Percentiles rank a stretch among this genome's conserved stretches.
Evolutionary conservation across 2,329 filamentous ascomycete genomes (phyloP).

Genomic region (Ceratocystis albifundus): DNA sequence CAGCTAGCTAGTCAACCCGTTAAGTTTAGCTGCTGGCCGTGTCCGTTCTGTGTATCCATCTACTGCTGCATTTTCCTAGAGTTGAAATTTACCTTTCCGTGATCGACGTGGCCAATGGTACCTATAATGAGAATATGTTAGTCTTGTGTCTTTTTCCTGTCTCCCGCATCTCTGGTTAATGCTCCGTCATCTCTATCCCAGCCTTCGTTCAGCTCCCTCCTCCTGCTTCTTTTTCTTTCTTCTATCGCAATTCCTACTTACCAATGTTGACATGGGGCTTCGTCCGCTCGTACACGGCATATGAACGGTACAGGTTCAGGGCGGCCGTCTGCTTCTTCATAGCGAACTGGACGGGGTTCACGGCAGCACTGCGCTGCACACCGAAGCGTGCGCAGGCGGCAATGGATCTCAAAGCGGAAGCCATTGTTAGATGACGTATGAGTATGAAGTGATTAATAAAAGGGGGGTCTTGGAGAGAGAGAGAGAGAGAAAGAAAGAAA

Average conservation of each 20-base stretch:
- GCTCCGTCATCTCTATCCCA: neutral
- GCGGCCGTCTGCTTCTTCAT: slow-evolving; percentile 52
- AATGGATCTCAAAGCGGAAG: slow-evolving; percentile 65
- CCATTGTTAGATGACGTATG: slow-evolving; percentile 47
- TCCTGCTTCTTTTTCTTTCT: neutral
- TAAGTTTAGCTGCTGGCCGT: neutral
- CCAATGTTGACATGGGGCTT: slow-evolving; percentile 99
- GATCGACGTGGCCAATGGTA: slow-evolving; percentile 98
- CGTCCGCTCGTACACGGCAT: slow-evolving; percentile 66
- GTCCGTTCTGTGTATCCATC: too few relatives aligned
- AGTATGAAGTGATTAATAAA: neutral
- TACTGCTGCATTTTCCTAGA: too few relatives aligned
- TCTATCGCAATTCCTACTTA: slow-evolving; percentile 32
- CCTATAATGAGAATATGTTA: slow-evolving; percentile 38
- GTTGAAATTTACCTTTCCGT: slow-evolving; percentile 67
- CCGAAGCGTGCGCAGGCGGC: slow-evolving; percentile 68
- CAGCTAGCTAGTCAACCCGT: neutral
- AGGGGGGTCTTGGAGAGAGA: neutral
- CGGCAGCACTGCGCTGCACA: slow-evolving; percentile 53
- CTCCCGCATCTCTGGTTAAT: neutral
- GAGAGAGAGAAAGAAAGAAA: too few relatives aligned
- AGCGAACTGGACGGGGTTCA: slow-evolving; percentile 66
- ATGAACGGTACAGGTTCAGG: slow-evolving; percentile 53
- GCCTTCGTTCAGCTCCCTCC: neutral
- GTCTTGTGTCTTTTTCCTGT: slow-evolving; percentile 1